These are phyloP conservation scores for Phytophthora capsici DNA, from an alignment of 352 stramenopile species.

Conservation along the genomic window DNA sequence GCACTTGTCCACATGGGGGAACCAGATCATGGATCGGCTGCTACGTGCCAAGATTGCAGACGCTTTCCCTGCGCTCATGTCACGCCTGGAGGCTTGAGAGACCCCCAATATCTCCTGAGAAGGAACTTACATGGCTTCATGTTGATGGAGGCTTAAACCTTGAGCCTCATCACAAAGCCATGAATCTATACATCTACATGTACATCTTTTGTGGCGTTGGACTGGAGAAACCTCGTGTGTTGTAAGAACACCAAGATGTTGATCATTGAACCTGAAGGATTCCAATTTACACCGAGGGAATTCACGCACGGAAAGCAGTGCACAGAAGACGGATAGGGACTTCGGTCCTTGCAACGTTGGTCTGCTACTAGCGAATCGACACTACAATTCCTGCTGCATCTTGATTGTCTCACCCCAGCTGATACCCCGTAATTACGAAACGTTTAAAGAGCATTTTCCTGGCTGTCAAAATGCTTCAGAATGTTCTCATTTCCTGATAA, in stretches of 20 bases:
- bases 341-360: too few relatives aligned
- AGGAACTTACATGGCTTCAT: neutral
- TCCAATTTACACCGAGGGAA: slow-evolving; percentile 8
- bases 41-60: slow-evolving; percentile 38
- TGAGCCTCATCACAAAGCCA: neutral
- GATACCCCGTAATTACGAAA: neutral
- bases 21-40: slow-evolving; percentile 46
- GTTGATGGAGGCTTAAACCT: neutral
- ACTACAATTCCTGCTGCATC: too few relatives aligned
- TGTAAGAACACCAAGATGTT: neutral
- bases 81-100: slow-evolving; percentile 9
- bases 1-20: slow-evolving; percentile 56
- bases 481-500: too few relatives aligned
- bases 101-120: slow-evolving; percentile 16
- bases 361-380: too few relatives aligned
- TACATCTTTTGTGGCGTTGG: too few relatives aligned
- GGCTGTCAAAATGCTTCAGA: too few relatives aligned
- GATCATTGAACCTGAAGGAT: neutral
- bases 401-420: neutral
- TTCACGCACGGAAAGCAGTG: slow-evolving; percentile 4
- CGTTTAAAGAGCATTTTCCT: too few relatives aligned
- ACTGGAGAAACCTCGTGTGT: too few relatives aligned
- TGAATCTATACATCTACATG: neutral
- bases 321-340: neutral
- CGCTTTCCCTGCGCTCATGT: slow-evolving; percentile 26